phyloP scores from a whole-genome alignment of 805 yeast genomes.

The Pichia cabralensis region DNA sequence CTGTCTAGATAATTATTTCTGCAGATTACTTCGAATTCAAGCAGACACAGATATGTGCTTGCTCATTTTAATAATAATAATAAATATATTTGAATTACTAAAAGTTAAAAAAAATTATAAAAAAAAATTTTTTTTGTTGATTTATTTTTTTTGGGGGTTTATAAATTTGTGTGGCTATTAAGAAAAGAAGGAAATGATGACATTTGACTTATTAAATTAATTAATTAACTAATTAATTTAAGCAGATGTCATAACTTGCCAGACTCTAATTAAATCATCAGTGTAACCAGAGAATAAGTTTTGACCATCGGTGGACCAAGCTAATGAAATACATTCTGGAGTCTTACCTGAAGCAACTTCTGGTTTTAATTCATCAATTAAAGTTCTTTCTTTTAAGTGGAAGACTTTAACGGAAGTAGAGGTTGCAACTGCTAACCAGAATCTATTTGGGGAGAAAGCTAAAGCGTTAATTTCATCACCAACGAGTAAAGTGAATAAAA shows the following conservation, averaged over 20 bases:
- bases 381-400: constrained; percentile 89
- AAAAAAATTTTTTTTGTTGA: no score
- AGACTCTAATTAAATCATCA: constrained; percentile 98
- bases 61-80: no score
- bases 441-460: constrained; percentile 99
- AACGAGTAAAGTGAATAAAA: constrained; percentile 88
- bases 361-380: constrained; percentile 97
- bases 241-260: constrained; percentile 92
- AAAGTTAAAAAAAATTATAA: no score
- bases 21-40: no score
- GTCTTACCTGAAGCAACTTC: constrained; percentile 95
- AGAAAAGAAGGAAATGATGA: neutral
- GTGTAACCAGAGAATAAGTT: constrained; percentile 99
- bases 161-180: no score
- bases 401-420: constrained; percentile 95
- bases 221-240: constrained; percentile 18
- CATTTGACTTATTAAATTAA: no score
- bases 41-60: no score
- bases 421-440: constrained; percentile 99
- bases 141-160: neutral
- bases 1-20: no score
- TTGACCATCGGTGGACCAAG: constrained; percentile 99
- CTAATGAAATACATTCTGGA: constrained; percentile 95
- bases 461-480: constrained; percentile 96
- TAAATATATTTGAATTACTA: no score